These are phyloP conservation scores for Pinus tabuliformis DNA, from an alignment of 75 land plant genomes.

Conservation along the genomic window DNA sequence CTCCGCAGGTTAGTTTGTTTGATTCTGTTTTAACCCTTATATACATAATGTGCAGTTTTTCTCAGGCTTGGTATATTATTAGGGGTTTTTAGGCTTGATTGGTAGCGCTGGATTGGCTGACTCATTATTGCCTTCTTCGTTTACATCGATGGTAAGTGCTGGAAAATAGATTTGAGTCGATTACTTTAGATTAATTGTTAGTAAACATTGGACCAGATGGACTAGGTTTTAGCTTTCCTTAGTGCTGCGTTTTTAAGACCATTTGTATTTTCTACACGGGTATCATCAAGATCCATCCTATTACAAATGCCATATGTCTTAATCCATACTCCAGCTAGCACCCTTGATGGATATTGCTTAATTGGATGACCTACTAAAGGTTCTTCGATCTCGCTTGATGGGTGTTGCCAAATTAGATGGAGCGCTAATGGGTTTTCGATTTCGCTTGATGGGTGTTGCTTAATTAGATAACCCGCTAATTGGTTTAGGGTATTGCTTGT, in stretches of 20 bases:
- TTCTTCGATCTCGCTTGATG: neutral
- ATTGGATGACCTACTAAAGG: no score
- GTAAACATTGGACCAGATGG: no score
- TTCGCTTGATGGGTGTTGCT: neutral
- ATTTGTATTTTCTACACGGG: neutral
- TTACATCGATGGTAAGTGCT: neutral
- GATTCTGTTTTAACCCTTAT: no score
- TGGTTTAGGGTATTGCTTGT: no score
- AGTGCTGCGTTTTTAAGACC: neutral
- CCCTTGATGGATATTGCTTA: no score
- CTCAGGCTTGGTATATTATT: no score
- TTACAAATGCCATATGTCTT: neutral
- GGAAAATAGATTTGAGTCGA: neutral
- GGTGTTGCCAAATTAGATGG: neutral
- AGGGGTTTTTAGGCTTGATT: no score
- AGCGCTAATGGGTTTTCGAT: neutral
- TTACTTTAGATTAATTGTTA: neutral
- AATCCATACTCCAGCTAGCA: no score
- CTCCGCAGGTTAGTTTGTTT: no score
- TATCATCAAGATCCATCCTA: neutral
- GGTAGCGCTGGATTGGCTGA: no score
- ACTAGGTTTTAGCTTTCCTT: neutral
- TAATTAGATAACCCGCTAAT: neutral
- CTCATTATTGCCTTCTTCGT: no score
- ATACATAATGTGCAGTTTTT: no score